Evolutionary conservation across 2,329 filamentous ascomycete genomes (phyloP).

Genomic region (Cladophialophora exuberans): DNA sequence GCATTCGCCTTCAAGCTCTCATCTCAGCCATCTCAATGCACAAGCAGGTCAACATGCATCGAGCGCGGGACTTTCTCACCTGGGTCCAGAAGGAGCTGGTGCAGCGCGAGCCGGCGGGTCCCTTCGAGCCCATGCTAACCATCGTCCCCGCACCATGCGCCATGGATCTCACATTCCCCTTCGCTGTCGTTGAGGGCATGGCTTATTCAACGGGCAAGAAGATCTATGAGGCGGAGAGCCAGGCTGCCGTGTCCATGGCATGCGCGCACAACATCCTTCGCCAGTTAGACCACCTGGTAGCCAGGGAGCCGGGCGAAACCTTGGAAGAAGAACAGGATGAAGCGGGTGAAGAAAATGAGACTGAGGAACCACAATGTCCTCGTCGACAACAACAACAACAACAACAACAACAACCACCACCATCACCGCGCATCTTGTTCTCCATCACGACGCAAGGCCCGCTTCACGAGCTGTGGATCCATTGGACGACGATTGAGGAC

Average conservation of each 20-base stretch:
- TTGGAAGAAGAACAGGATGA: no score
- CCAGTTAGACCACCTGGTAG: conserved; percentile 6
- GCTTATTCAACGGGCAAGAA: conserved; percentile 27
- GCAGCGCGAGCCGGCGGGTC: conserved; percentile 1
- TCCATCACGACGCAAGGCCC: conserved; percentile 33
- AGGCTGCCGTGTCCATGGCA: conserved; percentile 27
- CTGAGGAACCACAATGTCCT: no score
- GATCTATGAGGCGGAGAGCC: conserved; percentile 29
- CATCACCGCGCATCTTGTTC: conserved; percentile 29
- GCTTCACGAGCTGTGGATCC: conserved; percentile 31
- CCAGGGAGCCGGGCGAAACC: not conserved
- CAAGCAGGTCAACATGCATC: not conserved
- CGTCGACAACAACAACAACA: no score
- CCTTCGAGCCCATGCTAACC: conserved; percentile 9
- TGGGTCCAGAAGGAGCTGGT: not conserved
- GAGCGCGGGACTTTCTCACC: not conserved
- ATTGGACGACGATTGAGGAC: conserved; percentile 16
- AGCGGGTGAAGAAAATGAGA: no score
- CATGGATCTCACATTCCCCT: conserved; percentile 24
- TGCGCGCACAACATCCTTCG: conserved; percentile 15
- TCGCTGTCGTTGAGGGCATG: conserved; percentile 28
- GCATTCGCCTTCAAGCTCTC: not conserved
- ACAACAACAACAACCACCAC: not conserved
- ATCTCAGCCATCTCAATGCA: not conserved
- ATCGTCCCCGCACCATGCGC: conserved; percentile 2